phyloP scores from a whole-genome alignment of 805 yeast genomes.

The Metschnikowia koreensis region DNA sequence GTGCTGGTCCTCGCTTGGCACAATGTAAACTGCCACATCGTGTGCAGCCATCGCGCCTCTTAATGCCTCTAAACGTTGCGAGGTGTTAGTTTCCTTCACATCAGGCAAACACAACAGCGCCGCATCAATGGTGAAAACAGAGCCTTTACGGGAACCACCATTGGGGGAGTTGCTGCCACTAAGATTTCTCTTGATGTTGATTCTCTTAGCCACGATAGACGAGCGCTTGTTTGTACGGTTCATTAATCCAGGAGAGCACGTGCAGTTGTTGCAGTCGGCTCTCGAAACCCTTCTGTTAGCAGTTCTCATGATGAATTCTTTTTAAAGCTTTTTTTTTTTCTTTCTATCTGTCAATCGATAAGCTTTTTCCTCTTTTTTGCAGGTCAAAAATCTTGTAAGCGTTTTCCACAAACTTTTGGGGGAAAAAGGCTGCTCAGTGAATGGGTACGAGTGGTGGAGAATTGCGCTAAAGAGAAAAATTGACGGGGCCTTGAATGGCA shows the following conservation, averaged over 20 bases:
- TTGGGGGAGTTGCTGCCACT: constrained; percentile 21
- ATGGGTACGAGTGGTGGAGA: not conserved
- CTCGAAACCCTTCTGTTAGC: constrained; percentile 31
- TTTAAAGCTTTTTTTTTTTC: not conserved
- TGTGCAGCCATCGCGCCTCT: constrained; percentile 62
- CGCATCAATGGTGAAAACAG: constrained; percentile 46
- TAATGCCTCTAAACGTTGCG: constrained; percentile 50
- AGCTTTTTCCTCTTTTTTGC: too few species aligned
- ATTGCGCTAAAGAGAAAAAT: constrained; percentile 6
- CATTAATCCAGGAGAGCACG: constrained; percentile 79
- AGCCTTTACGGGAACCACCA: constrained; percentile 36
- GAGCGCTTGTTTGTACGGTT: constrained; percentile 65
- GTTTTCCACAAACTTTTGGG: not conserved
- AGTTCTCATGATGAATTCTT: constrained; percentile 9
- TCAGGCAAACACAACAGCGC: constrained; percentile 43
- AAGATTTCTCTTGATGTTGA: constrained; percentile 14
- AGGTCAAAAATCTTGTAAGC: not conserved
- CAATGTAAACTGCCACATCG: constrained; percentile 68
- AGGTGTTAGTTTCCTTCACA: constrained; percentile 49
- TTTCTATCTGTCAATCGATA: not conserved
- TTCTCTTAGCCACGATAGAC: constrained; percentile 48
- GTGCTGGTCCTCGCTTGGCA: constrained; percentile 91
- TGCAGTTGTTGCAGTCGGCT: constrained; percentile 66
- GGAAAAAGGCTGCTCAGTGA: not conserved
- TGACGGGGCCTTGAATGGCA: constrained; percentile 4